Base-by-base conservation (phyloP, 345 rosid genomes). In the Gossypium longicalyx region DNA sequence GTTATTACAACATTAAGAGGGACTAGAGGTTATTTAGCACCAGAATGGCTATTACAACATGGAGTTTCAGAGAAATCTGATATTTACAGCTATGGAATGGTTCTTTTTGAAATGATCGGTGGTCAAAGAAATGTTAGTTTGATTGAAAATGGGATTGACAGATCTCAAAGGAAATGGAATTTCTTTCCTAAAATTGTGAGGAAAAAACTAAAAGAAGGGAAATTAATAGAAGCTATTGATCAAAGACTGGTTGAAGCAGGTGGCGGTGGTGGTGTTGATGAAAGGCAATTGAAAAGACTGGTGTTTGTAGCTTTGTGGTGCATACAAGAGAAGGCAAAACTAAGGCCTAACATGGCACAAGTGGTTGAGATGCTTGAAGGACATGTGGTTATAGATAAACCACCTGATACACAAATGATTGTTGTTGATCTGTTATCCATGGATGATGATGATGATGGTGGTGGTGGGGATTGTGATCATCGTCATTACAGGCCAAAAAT, bases 291-390 rank as follows among this genome's bases (percentile, higher is more conserved):
- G 63, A 87, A 52, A 82, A 86, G 83, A 78, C 13, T 91, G 75
- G 87, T 84, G 3, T 71, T 76, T 73, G 83, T 90, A 22, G 97
- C 96, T 7, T 76, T 93, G 67, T 94, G 97, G 98, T 94, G 98
- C 81, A 88, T 91, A 76, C 98, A 94, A 62, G 96, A 90, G 81
- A 84, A 71, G 78, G 78, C 87, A 19, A 81, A 79, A 80, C 86
- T 79, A 11, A 85, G 98, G 71, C 98, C 98, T 12, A 83, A 81
- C 63, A 91, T 94, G 97, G 80, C 62, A 16, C 73, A 29, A 22
- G 92, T 94, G 53, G 86, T 88, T 11, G 97, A 94, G 71, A 92
- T 94, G 98, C 93, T 94, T 23, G 93, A 94, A 80, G 94, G 97
- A n/a, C 84, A 87, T 1, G 83, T 80, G 73, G 17, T 79, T 0